A percentile compares a stretch with the other conserved stretches of the same genome.
Evolutionary conservation across 768 basidiomycete genomes (phyloP).

Genomic region (Phylloporus scabripes): DNA sequence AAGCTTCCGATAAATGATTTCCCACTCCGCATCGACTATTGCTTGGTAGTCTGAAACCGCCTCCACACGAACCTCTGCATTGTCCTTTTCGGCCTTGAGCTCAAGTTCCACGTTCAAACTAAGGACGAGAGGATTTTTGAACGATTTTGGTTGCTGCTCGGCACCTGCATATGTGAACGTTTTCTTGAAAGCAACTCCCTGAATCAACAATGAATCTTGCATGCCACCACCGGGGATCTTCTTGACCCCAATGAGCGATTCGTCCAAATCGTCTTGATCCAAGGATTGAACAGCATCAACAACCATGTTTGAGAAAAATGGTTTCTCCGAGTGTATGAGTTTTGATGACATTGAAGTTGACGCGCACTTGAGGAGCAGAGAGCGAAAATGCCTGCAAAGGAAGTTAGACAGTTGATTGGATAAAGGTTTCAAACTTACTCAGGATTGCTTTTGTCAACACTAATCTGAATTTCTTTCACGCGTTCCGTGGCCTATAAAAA

Average conservation of each 20-base stretch:
- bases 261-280: slow-evolving; percentile 91
- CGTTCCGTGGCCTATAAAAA: slow-evolving; percentile 66
- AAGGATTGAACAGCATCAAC: slow-evolving; percentile 93
- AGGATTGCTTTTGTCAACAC: slow-evolving; percentile 83
- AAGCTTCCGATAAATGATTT: slow-evolving; percentile 97
- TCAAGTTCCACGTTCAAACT: slow-evolving; percentile 98
- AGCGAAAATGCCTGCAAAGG: slow-evolving; percentile 73
- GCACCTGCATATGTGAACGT: slow-evolving; percentile 99
- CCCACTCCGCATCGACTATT: slow-evolving; percentile 99
- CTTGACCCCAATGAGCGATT: slow-evolving; percentile 94
- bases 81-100: slow-evolving; percentile 98
- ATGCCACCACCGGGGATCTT: slow-evolving; percentile 97
- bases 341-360: slow-evolving; percentile 99
- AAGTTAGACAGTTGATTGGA: slow-evolving; percentile 4
- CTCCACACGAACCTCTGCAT: slow-evolving; percentile 96
- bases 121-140: slow-evolving; percentile 82
- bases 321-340: slow-evolving; percentile 96
- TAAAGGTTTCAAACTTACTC: slow-evolving; percentile 52
- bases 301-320: slow-evolving; percentile 98
- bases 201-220: slow-evolving; percentile 89
- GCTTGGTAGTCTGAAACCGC: slow-evolving; percentile 98
- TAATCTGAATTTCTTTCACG: slow-evolving; percentile 86
- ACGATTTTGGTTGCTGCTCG: slow-evolving; percentile 96
- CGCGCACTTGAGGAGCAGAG: slow-evolving; percentile 92
- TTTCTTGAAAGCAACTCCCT: slow-evolving; percentile 97